Evolutionary conservation across 306 rosid species (phyloP), one percentile per base, ranked within the genome.

Genomic region (Delonix regia): DNA sequence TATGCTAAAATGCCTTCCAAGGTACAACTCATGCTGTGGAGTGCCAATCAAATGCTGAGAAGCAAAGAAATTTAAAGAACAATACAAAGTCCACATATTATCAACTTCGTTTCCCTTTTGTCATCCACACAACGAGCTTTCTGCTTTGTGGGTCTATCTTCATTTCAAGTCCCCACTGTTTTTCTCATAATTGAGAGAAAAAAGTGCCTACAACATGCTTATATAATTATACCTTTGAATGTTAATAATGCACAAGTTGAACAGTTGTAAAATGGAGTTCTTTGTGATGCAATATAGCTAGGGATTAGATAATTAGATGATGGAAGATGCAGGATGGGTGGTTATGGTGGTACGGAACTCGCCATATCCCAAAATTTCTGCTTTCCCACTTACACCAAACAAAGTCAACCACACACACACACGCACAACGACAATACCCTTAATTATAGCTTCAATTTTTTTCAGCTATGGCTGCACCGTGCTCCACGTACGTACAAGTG

Each of bases 81-180:
- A 27, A 11, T 13, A 4, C n/a, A 8, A 59, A 25, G n/a, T 59
- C 38, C 64, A 21, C 9, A 85, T 83, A 71, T 45, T 39, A 84
- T 53, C 60, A 77, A 6, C 44, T 8, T 30, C 75, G 28, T 61
- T 75, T 41, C 62, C 56, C 78, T 73, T 41, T 72, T 71, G 80
- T 81, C 85, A 81, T 83, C 84, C 78, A 76, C 81, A 76, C 30
- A 45, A 64, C 64, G 4, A 30, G 33, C 33, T n/a, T n/a, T n/a
- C n/a, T 34, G 38, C 38, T 38, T 2, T 38, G 41, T 38, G 33
- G 33, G 33, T 30, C 33, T 30, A 30, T 30, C 33, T 1, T 30
- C 33, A 30, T 30, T 30, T 30, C 2, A 30, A 4, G 4, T n/a
- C n/a, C n/a, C n/a, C n/a, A n/a, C 4, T 1, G 33, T 1, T 2